Conservation (phyloP, 305 asterid genomes). For the Lippia alba region DNA sequence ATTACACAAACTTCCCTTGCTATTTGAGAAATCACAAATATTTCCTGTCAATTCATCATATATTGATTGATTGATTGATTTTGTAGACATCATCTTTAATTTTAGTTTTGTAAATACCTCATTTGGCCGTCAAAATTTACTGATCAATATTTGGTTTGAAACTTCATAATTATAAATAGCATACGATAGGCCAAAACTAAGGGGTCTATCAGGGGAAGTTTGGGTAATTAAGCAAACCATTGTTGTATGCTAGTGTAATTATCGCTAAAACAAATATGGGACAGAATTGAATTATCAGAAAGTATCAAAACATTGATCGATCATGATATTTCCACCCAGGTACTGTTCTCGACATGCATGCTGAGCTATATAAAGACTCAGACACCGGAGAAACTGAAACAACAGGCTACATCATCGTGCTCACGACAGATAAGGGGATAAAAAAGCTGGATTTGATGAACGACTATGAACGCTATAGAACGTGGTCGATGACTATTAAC, state of each 20-base stretch:
- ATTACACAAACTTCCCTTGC: background rate
- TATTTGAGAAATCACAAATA: background rate
- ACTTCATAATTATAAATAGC: too few relatives aligned
- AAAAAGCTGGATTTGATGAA: constrained; percentile 79
- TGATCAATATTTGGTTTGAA: too few relatives aligned
- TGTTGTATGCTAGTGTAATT: too few relatives aligned
- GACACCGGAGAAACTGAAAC: constrained; percentile 56
- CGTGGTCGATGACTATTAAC: constrained; percentile 82
- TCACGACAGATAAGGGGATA: constrained; percentile 70
- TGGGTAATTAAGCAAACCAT: too few relatives aligned
- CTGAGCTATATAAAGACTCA: constrained; percentile 74
- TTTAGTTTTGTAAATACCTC: too few relatives aligned
- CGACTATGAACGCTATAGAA: constrained; percentile 61
- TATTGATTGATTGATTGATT: too few relatives aligned
- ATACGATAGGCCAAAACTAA: too few relatives aligned
- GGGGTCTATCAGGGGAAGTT: too few relatives aligned
- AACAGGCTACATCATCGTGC: constrained; percentile 69
- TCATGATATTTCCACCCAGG: constrained; percentile 47
- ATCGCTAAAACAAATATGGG: too few relatives aligned
- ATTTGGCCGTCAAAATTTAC: too few relatives aligned
- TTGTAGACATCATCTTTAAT: too few relatives aligned
- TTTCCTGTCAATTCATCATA: background rate
- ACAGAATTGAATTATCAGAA: background rate
- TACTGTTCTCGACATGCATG: constrained; percentile 61
- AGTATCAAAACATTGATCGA: background rate